Base-by-base conservation (phyloP, 1,139 yeast species). In the Suhomyces taliae region DNA sequence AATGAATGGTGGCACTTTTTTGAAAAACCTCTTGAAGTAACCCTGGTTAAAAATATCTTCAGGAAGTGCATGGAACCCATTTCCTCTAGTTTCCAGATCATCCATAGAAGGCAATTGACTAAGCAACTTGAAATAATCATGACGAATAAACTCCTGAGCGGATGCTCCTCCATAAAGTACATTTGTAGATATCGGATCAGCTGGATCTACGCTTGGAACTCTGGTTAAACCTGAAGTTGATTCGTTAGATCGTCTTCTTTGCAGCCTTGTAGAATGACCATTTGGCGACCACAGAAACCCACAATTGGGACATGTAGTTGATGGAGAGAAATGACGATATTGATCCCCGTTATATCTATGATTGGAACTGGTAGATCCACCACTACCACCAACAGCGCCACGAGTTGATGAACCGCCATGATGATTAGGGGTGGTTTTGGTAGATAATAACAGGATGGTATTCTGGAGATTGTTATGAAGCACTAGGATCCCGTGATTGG, bases 11-110 rank as follows among this genome's bases (percentile, higher is more conserved):
- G 70, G 67, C 0, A 70, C 61, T 43, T 69, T 69, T 35, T 71
- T 74, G 66, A 90, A 90, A 60, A 90, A 90, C 46, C 85, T 77
- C 33, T 74, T 70, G 56, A 85, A 87, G 61, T 87, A 87, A 3
- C 93, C 93, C 51, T 85, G 91, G 41, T 85, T 83, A 59, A 87
- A 86, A 5, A 75, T 59, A 15, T 69, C 70, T 24, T 60, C 59
- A 0, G 81, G 81, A 3, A 74, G 59, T 6, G 46, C 15, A n/a
- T 35, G 42, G 35, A 39, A 41, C 26, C 29, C 43, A 15, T 33
- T 36, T 10, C 40, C 15, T 34, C 29, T 34, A 10, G 36, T 12
- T 34, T 39, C 39, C 3, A 35, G 32, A 7, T 38, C 38, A 1
- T 24, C 39, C 6, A 40, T 41, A 11, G 52, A 53, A 4, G 70